These are phyloP conservation scores for Juncus effusus DNA, from an alignment of 176 grass and related monocot genomes.

Conservation along the genomic window DNA sequence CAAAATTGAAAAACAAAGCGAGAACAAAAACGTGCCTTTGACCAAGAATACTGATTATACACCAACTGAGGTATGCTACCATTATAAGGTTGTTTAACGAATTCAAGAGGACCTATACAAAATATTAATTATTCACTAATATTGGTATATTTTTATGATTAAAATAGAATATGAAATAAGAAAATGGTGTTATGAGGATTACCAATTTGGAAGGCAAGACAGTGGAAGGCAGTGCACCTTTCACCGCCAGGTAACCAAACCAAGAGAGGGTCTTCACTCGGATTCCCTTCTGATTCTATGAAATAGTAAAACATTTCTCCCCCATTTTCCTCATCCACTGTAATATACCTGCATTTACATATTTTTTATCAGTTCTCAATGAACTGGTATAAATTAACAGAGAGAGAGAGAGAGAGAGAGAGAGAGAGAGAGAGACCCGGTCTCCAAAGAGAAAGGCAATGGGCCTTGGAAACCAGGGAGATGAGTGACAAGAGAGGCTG, in stretches of 20 bases:
- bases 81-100: constrained; percentile 19
- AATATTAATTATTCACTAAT: background rate
- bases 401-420: background rate
- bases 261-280: constrained; percentile 6
- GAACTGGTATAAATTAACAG: background rate
- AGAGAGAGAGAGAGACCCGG: constrained; percentile 25
- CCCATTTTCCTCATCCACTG: constrained; percentile 25
- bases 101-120: constrained; percentile 15
- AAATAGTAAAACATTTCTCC: constrained; percentile 39
- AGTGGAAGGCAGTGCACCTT: constrained; percentile 18
- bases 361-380: too few species aligned
- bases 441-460: constrained; percentile 56
- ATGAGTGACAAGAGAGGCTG: constrained; percentile 16
- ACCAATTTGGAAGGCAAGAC: constrained; percentile 28
- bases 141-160: too few species aligned
- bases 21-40: background rate
- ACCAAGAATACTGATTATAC: constrained; percentile 28
- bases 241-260: constrained; percentile 33
- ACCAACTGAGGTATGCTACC: constrained; percentile 16
- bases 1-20: background rate
- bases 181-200: background rate
- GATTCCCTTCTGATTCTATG: constrained; percentile 31
- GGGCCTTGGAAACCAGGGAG: constrained; percentile 44
- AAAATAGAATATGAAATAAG: background rate
- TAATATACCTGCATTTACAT: constrained; percentile 20